Percentiles rank a stretch among this genome's conserved stretches.
Conservation (phyloP, 768 basidiomycete genomes). For the Rhodosporidiobolus sp. region DNA sequence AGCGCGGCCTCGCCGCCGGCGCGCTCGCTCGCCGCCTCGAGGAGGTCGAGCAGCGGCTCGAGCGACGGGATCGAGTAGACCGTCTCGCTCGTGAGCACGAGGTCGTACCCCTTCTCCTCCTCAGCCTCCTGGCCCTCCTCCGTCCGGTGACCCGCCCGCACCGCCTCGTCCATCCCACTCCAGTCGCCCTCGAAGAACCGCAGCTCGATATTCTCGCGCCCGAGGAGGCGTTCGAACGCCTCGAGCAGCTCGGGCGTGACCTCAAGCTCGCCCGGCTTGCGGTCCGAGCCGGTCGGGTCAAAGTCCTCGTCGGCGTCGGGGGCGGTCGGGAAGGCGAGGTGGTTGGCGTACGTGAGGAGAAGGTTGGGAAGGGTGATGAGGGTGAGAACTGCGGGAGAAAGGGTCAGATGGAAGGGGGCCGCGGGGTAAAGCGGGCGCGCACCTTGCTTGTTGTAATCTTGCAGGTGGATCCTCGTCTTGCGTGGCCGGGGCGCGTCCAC, state of each 20-base stretch:
- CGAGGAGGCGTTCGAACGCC: constrained; percentile 65
- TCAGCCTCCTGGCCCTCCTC: neutral
- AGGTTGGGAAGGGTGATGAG: constrained; percentile 50
- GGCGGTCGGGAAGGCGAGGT: constrained; percentile 7
- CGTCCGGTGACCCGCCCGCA: neutral
- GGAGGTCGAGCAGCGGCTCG: constrained; percentile 55
- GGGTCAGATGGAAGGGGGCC: neutral
- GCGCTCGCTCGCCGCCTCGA: constrained; percentile 20
- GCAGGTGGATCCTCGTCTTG: constrained; percentile 66
- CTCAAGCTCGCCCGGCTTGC: constrained; percentile 59
- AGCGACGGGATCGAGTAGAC: constrained; percentile 74
- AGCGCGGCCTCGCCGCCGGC: constrained; percentile 33
- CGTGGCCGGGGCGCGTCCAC: constrained; percentile 11
- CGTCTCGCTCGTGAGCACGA: constrained; percentile 87
- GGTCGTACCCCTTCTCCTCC: constrained; percentile 49
- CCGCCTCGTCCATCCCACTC: constrained; percentile 48
- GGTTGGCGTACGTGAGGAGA: constrained; percentile 43
- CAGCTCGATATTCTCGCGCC: constrained; percentile 58
- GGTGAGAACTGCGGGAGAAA: constrained; percentile 17
- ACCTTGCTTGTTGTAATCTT: constrained; percentile 75
- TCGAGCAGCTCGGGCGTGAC: constrained; percentile 63
- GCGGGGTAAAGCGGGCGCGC: neutral
- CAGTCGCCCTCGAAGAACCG: constrained; percentile 81
- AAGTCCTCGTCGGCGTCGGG: constrained; percentile 19
- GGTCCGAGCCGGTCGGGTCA: constrained; percentile 8